Percentiles rank a stretch among this genome's conserved stretches.
phyloP scores from a whole-genome alignment of 208 protist species.

The Leishmania tropica region DNA sequence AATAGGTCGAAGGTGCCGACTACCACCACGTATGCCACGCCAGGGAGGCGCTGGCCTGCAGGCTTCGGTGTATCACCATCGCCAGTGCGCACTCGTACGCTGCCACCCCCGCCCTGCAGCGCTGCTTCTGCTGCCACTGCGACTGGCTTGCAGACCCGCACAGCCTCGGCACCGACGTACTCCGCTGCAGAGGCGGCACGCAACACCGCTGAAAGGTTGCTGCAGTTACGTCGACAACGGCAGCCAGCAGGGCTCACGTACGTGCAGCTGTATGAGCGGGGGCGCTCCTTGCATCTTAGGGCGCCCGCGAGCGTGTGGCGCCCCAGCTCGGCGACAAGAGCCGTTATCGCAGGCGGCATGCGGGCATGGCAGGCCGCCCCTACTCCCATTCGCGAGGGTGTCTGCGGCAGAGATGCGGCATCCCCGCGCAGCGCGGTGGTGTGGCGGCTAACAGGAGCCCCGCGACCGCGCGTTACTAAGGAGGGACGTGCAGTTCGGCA shows the following conservation, averaged over 20 bases:
- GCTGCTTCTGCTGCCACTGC: not conserved
- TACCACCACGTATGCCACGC: not conserved
- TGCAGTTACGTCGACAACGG: not conserved
- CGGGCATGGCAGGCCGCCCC: not conserved
- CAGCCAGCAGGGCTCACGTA: constrained; percentile 17
- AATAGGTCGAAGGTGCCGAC: not conserved
- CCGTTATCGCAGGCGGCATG: not conserved
- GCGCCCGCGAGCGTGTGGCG: not conserved
- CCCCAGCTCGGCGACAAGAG: not conserved
- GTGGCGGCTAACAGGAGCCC: constrained; percentile 21
- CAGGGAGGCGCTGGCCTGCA: not conserved
- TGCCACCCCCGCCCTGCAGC: not conserved
- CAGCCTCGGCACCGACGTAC: not conserved
- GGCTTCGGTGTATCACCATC: not conserved
- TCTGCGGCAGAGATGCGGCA: not conserved
- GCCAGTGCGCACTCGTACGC: constrained; percentile 1
- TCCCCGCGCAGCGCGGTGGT: constrained; percentile 8
- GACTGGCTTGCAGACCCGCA: constrained; percentile 5
- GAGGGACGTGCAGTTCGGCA: not conserved
- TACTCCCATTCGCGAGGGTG: not conserved
- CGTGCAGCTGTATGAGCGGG: constrained; percentile 9
- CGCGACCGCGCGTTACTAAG: constrained; percentile 5
- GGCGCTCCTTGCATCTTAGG: not conserved
- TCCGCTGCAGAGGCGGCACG: not conserved
- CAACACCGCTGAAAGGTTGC: not conserved